Conservation (phyloP, 768 basidiomycete genomes). For the Boletellus emodensis region DNA sequence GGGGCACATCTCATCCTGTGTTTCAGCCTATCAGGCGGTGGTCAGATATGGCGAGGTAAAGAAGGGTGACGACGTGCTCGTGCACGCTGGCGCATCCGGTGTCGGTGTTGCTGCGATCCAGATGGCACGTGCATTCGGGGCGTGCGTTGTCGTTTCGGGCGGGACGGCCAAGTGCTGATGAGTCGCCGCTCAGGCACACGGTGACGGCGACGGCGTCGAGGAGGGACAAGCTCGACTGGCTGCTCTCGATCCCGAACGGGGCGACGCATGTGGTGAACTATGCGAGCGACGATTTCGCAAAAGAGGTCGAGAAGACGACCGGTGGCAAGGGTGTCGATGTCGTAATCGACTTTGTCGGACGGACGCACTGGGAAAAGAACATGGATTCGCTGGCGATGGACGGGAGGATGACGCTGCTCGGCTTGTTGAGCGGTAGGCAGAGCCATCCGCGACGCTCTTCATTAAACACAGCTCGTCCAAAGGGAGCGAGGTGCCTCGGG, state of each 20-base stretch:
- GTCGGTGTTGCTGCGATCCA: conserved; percentile 89
- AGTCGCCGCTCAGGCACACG: conserved; percentile 42
- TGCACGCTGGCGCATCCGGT: conserved; percentile 90
- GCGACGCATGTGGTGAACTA: conserved; percentile 81
- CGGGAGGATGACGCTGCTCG: conserved; percentile 70
- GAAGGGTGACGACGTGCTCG: conserved; percentile 67
- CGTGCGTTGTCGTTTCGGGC: conserved; percentile 45
- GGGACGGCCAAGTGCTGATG: conserved; percentile 1
- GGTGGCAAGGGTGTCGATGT: conserved; percentile 72
- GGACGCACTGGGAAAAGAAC: conserved; percentile 71
- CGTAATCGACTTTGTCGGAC: conserved; percentile 81
- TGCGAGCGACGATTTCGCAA: conserved; percentile 76
- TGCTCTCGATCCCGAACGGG: conserved; percentile 61
- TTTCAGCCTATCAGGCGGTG: conserved; percentile 57
- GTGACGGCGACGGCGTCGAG: conserved; percentile 87
- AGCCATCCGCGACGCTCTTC: conserved; percentile 15
- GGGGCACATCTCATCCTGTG: conserved; percentile 4
- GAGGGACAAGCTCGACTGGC: conserved; percentile 75
- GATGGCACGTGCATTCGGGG: conserved; percentile 67
- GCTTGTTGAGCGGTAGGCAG: conserved; percentile 58
- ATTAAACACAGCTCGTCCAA: conserved; percentile 17
- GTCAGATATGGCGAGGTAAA: conserved; percentile 67
- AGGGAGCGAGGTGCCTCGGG: conserved; percentile 50
- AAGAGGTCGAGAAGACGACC: conserved; percentile 66
- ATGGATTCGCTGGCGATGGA: conserved; percentile 65